Base-by-base conservation (phyloP, 23 red algal species). In the Gracilaria domingensis region DNA sequence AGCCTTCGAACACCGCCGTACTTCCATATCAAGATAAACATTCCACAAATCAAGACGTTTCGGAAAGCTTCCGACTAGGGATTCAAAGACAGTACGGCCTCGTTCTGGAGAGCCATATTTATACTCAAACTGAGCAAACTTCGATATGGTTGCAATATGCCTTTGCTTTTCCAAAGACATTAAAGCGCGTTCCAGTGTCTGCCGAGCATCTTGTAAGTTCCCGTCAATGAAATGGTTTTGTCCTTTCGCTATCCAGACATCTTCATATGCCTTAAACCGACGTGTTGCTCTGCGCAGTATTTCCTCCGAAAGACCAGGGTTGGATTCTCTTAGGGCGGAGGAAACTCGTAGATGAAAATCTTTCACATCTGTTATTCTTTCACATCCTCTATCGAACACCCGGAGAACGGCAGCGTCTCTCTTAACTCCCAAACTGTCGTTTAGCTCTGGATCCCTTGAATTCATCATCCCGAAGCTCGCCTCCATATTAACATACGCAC, bases 21-120 rank as follows among this genome's bases (percentile, higher is more conserved):
- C 66, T 80, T 99, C 97, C 90, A 96, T 94, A 62, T 99, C 97
- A 7, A 96, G 45, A 70, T 99, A 99, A 33, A 99, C 79, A 72
- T 93, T 95, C 97, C 97, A 99, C 20, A 99, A 56, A 71, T 99
- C 97, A 50, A 99, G 64, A 12, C 97, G 94, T 80, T 95, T 96
- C 26, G 97, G 97, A 50, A 95, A 93, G 29, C 91, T 89, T 55
- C 66, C 92, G 12, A 96, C 85, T 34, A 99, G 71, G 29, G 77
- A 88, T 78, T 96, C 93, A 83, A 99, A 96, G 24, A 96, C 83
- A 36, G 97, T 99, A n/a, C 91, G 85, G 21, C 94, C 97, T 35
- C 94, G 38, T 76, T 99, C 97, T 3, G 72, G 34, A 12, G 91
- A 88, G 13, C 92, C 92, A 39, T 70, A 87, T 42, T 95, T 94